A percentile compares a stretch with the other conserved stretches of the same genome.
These are phyloP conservation scores for Calycina herbarum DNA, from an alignment of 2,329 filamentous ascomycete genomes.

Conservation along the genomic window DNA sequence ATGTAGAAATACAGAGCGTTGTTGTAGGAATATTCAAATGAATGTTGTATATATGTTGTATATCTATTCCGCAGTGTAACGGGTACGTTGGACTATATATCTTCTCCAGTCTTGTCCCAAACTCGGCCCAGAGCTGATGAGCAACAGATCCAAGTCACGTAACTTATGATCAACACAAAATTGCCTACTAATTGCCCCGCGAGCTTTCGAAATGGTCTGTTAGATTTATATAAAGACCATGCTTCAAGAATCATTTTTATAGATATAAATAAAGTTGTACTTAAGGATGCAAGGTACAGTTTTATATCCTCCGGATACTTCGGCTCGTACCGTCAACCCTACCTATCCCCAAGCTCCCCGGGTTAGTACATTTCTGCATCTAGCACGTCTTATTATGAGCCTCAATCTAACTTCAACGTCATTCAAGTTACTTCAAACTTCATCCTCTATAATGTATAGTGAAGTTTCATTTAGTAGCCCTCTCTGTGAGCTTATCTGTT, in stretches of 20 bases:
- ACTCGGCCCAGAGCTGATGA: too few species aligned
- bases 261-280: too few species aligned
- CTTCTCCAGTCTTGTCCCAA: too few species aligned
- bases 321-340: not conserved
- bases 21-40: not conserved
- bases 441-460: not conserved
- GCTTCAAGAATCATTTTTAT: too few species aligned
- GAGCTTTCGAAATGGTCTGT: too few species aligned
- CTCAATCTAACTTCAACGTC: not conserved
- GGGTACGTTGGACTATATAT: too few species aligned
- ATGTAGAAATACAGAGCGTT: not conserved
- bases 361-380: not conserved
- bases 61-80: not conserved
- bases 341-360: not conserved
- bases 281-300: not conserved
- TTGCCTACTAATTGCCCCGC: too few species aligned
- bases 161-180: not conserved
- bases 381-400: slow-evolving; percentile 2
- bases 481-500: not conserved
- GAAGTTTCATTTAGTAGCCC: not conserved
- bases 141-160: too few species aligned
- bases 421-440: not conserved
- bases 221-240: too few species aligned
- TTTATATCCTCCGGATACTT: not conserved
- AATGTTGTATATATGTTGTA: not conserved